Percentiles rank a stretch among this genome's conserved stretches.
Evolutionary conservation across 257 asterid species (phyloP).

Genomic region (Nicotiana tabacum): DNA sequence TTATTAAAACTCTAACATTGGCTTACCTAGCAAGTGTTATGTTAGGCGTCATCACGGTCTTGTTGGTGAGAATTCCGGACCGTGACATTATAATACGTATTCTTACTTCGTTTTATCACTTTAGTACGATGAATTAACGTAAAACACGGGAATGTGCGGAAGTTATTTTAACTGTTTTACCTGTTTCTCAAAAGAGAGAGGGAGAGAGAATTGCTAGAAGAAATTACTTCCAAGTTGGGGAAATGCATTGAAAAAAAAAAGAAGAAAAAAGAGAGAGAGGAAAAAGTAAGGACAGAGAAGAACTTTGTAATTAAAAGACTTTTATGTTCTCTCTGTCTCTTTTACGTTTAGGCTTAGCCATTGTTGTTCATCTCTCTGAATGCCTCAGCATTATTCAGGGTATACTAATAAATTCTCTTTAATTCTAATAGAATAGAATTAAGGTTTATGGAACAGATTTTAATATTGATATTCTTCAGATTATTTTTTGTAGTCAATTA

Average conservation of each 20-base stretch:
- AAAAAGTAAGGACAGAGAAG: conserved; percentile 14
- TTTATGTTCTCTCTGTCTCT: conserved; percentile 27
- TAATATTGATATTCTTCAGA: too few species aligned
- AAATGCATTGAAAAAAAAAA: neutral
- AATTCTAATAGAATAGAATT: too few species aligned
- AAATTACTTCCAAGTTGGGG: conserved; percentile 15
- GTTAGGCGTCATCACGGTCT: too few species aligned
- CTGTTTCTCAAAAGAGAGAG: neutral
- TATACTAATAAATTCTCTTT: neutral
- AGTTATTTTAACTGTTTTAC: neutral
- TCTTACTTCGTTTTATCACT: too few species aligned
- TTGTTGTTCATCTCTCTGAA: conserved; percentile 82
- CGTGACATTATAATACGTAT: too few species aligned
- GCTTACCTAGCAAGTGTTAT: too few species aligned
- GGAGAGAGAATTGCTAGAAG: neutral
- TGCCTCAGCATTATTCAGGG: conserved; percentile 99
- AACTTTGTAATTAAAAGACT: conserved; percentile 69
- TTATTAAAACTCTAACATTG: too few species aligned
- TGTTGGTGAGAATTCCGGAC: too few species aligned
- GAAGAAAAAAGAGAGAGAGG: too few species aligned
- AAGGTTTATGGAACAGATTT: too few species aligned
- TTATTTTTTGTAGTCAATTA: conserved; percentile 30
- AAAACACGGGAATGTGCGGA: neutral
- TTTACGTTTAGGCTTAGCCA: conserved; percentile 63
- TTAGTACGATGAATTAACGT: too few species aligned